These are phyloP conservation scores for Crataegus laevigata DNA, from an alignment of 306 rosid species.

Conservation along the genomic window DNA sequence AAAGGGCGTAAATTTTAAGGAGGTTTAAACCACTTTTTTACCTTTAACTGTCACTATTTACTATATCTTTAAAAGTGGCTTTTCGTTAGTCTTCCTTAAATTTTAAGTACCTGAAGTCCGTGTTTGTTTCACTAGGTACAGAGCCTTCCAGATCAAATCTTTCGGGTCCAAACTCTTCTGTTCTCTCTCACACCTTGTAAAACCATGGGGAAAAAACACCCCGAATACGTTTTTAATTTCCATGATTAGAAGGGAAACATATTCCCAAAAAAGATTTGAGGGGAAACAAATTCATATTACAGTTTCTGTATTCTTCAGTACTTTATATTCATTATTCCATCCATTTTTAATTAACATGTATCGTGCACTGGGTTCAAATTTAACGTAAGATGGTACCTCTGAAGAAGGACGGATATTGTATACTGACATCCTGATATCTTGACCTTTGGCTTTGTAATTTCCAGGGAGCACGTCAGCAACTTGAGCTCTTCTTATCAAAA, in stretches of 20 bases:
- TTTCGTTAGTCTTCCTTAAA: too few relatives aligned
- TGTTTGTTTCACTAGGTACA: constrained; percentile 76
- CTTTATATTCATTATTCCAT: not conserved
- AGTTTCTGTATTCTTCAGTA: not conserved
- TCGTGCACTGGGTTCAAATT: not conserved
- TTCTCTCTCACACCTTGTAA: constrained; percentile 84
- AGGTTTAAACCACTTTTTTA: too few relatives aligned
- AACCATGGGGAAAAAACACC: constrained; percentile 13
- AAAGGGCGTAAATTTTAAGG: not conserved
- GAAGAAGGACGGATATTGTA: constrained; percentile 89
- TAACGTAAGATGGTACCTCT: constrained; percentile 38
- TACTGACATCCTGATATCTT: constrained; percentile 94
- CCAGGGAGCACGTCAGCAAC: constrained; percentile 84
- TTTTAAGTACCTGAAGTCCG: constrained; percentile 65
- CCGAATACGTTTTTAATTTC: not conserved
- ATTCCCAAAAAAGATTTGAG: not conserved
- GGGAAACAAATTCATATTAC: not conserved
- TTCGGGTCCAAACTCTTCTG: constrained; percentile 89
- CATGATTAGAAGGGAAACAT: not conserved
- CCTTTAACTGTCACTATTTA: too few relatives aligned
- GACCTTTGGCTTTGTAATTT: constrained; percentile 78
- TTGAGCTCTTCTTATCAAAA: constrained; percentile 89
- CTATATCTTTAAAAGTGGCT: too few relatives aligned
- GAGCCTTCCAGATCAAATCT: constrained; percentile 80
- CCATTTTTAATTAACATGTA: not conserved